phyloP scores from a whole-genome alignment of 1,284 basidiomycete genomes.

The Termitomyces sp. region DNA sequence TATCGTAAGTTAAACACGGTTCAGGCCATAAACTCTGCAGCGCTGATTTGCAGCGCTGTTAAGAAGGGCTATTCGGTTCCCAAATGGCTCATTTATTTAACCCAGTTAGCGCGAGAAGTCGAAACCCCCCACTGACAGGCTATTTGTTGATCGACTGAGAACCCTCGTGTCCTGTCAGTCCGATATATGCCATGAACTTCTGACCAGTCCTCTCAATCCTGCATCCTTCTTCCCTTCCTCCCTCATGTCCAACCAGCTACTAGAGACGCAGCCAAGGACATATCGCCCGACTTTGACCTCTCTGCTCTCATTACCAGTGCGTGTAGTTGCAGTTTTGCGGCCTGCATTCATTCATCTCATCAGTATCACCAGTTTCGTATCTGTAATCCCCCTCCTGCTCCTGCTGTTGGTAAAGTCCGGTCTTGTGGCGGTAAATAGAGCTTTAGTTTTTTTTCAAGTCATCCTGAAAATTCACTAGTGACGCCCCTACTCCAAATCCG shows the following conservation, averaged over 20 bases:
- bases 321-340: not conserved
- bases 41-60: not conserved
- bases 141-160: constrained; percentile 17
- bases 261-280: constrained; percentile 17
- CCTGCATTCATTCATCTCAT: not conserved
- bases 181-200: constrained; percentile 10
- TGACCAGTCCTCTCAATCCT: constrained; percentile 9
- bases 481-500: constrained; percentile 55
- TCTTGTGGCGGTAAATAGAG: constrained; percentile 45
- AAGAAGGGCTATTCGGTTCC: constrained; percentile 12
- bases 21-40: not conserved
- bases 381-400: constrained; percentile 64
- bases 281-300: constrained; percentile 7
- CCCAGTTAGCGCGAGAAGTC: constrained; percentile 3
- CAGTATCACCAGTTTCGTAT: constrained; percentile 45
- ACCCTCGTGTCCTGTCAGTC: constrained; percentile 7
- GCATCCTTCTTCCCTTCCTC: not conserved
- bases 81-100: constrained; percentile 6
- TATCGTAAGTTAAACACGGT: not conserved
- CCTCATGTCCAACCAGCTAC: constrained; percentile 11
- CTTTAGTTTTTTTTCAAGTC: not conserved
- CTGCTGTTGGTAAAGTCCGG: constrained; percentile 57
- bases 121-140: constrained; percentile 12
- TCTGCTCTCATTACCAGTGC: constrained; percentile 18
- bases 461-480: constrained; percentile 27